Evolutionary conservation across 2,329 filamentous ascomycete genomes (phyloP), one percentile per base, ranked within the genome.

Genomic region (Colletotrichum chrysophilum): DNA sequence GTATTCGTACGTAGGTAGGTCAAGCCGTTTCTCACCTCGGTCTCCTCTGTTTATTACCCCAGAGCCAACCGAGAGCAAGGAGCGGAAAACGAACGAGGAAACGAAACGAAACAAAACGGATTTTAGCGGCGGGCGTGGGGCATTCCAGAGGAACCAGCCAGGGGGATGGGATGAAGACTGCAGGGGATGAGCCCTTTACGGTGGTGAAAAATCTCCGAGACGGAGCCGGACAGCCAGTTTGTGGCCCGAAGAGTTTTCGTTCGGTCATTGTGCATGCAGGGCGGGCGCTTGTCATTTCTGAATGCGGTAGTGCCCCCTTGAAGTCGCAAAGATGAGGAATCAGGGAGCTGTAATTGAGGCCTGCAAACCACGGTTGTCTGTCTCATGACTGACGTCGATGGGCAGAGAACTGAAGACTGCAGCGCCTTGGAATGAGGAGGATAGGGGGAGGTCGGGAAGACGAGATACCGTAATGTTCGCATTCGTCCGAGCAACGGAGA

Each of bases 151-250:
- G 56, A 56, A 18, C 38, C 56, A 65, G 56, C 58, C 62, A 68
- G 70, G 70, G 66, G 56, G 30, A 68, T 32, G 43, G 70, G 34
- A 73, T 73, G 70, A 69, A 69, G 64, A 65, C 43, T 75, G 73
- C 64, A 75, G 73, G 73, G 73, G 43, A 32, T 52, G 34, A 52
- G 64, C 65, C 68, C 58, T 34, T 73, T 75, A 36, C 70, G 48
- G 73, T 75, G 68, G 43, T 28, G 58, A 65, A 68, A 75, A 75
- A 73, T 75, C 73, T 75, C 73, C 73, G 70, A 75, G 70, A 75
- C 70, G 73, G 67, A 74, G 61, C 67, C 30, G 48, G 60, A 28
- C 67, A 71, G 43, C 18, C 61, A 71, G 32, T 65, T 66, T 34
- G 28, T 71, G 61, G 60, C 67, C 52, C 71, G n/a, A 74, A 74